Evolutionary conservation across 371 early-diverging fungal genomes (phyloP), one percentile per base, ranked within the genome.

Genomic region (Dentiscutata heterogama): DNA sequence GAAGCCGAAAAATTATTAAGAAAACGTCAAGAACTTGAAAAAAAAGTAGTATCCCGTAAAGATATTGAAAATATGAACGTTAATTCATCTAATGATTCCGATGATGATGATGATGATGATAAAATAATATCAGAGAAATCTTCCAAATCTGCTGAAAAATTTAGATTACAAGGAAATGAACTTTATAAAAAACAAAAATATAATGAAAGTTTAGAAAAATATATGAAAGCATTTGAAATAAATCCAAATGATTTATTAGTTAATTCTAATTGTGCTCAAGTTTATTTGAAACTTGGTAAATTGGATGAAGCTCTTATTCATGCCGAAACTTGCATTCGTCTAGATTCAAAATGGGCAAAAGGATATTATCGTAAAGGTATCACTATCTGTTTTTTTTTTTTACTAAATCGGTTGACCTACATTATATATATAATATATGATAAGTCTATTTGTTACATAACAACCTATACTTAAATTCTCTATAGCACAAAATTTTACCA

Each of bases 301-400:
- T 72, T 65, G 6, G 56, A 78, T 51, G 63, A 78, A 46, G 83
- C 83, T 31, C 42, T 83, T 10, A 22, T 18, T 22, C 74, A 83
- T 71, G 83, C 83, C 7, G 79, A 83, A 31, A 72, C 50, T 25
- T 83, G 83, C 72, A 71, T 83, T 22, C 50, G 80, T n/a, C 4
- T 83, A 29, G 53, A 82, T 56, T 2, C 29, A 20, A 64, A 70
- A 67, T 82, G 81, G 83, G 18, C 74, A 18, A 83, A 83, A 56
- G 83, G 83, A 1, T 82, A 81, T 63, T 82, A 83, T 61, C n/a
- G 81, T 27, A 77, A 78, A 82, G 83, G 83, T n/a, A n/a, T n/a
- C n/a, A n/a, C n/a, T n/a, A n/a, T n/a, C n/a, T n/a, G n/a, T n/a
- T n/a, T n/a, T n/a, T n/a, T n/a, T n/a, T n/a, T n/a, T n/a, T n/a